Evolutionary conservation across 2,329 filamentous ascomycete genomes (phyloP).

Genomic region (Magnaporthiopsis incrustans): DNA sequence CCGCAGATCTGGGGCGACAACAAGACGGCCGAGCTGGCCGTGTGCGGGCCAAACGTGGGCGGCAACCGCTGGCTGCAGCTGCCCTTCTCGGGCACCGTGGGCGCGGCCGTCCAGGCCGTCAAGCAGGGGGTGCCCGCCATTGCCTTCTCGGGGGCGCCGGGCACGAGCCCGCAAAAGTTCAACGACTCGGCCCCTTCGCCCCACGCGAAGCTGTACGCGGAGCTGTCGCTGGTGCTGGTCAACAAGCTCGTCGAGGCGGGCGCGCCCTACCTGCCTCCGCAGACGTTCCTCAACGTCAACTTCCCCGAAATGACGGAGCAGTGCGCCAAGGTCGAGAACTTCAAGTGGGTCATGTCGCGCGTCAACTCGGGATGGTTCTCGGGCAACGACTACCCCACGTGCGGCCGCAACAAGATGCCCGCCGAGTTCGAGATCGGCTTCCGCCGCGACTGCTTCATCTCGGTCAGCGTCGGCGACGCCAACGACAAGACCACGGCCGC

Average conservation of each 20-base stretch:
- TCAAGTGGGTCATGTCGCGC: slow-evolving; percentile 56
- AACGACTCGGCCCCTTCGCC: slow-evolving; percentile 47
- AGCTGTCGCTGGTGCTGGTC: slow-evolving; percentile 52
- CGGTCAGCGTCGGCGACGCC: slow-evolving; percentile 55
- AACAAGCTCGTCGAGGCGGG: slow-evolving; percentile 43
- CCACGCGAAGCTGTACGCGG: slow-evolving; percentile 53
- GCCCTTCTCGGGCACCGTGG: slow-evolving; percentile 59
- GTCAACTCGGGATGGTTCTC: slow-evolving; percentile 44
- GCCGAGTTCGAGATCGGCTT: slow-evolving; percentile 47
- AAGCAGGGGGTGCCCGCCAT: slow-evolving; percentile 54
- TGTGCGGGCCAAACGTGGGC: slow-evolving; percentile 55
- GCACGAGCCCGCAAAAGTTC: slow-evolving; percentile 31
- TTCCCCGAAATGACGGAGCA: slow-evolving; percentile 44
- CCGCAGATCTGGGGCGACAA: slow-evolving; percentile 44
- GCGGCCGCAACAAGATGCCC: slow-evolving; percentile 46
- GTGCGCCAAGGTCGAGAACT: slow-evolving; percentile 45
- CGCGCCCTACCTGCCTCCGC: slow-evolving; percentile 53
- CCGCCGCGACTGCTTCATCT: slow-evolving; percentile 48
- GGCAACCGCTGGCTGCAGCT: slow-evolving; percentile 48
- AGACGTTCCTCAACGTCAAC: slow-evolving; percentile 62
- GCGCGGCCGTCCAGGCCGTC: slow-evolving; percentile 52
- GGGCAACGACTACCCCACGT: slow-evolving; percentile 47
- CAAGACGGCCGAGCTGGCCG: slow-evolving; percentile 50
- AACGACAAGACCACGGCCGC: slow-evolving; percentile 51
- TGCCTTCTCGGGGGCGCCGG: slow-evolving; percentile 54